Evolutionary conservation across 2,329 filamentous ascomycete genomes (phyloP), one percentile per base, ranked within the genome.

Genomic region (Clonostachys byssicola): DNA sequence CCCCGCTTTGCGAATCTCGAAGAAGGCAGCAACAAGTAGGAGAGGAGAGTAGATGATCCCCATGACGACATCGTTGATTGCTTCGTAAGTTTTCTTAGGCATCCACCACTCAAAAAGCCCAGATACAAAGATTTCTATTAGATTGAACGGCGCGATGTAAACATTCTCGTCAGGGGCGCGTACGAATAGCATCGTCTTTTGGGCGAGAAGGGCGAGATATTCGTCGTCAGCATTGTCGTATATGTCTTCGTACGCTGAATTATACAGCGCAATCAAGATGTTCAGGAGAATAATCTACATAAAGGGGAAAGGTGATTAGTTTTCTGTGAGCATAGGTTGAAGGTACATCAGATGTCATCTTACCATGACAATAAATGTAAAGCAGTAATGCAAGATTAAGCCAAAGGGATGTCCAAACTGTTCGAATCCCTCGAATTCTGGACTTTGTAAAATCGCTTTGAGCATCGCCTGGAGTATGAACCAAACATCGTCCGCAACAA

Each of bases 161-260:
- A 99, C 94, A 56, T 99, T 99, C 66, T 99, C 94, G 58, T 99
- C 94, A 0, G 94, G 94, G 0, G 94, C 94, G 43, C 94, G 89
- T 16, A 97, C 89, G 59, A 96, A 99, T 59, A 95, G 91, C 79
- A 97, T 89, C 0, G 94, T 96, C 68, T 96, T 96, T 56, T 95
- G 88, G 0, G 89, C 80, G 67, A 96, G 96, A 5, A 97, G 80
- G 0, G 91, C 92, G 63, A 99, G 85, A 67, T 91, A 99, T 66
- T 99, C 94, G 65, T 99, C 94, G 54, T 90, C 87, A 5, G 94
- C 91, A 60, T 99, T 92, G 42, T 88, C 85, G 58, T 92, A 95
- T 50, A 96, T 95, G 65, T 96, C 91, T 60, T 95, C 88, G 63
- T 99, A 97, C 3, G 94, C 91, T 42, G 86, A 92, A 70, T 97